Base-by-base conservation (phyloP, 73 alveolate species). In the Uronychia setigera region DNA sequence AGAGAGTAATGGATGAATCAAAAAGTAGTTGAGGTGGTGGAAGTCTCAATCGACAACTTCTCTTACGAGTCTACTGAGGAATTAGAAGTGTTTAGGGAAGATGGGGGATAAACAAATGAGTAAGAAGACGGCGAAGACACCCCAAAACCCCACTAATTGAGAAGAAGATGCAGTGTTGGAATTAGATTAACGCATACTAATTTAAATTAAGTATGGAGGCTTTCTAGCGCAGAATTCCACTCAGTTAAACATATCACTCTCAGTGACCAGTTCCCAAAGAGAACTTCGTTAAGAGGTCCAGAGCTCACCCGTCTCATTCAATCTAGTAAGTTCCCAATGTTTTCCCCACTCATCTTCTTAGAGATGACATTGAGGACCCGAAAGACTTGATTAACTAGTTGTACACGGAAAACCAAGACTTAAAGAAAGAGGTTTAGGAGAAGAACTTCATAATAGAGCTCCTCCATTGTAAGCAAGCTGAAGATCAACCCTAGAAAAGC, bases 201-300 rank as follows among this genome's bases (percentile, higher is more conserved):
- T 46, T 46, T 46, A 46, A 46, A 46, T 46, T 46, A 46, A 46
- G n/a, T 46, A 46, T 46, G 67, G 67, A 46, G 67, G 67, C 67
- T 46, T 46, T 46, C 19, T 19, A 46, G 19, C 5, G 67, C n/a
- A 46, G 67, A 46, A 19, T 46, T 11, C 67, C 67, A 11, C 67
- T 46, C 19, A 46, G n/a, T 19, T 11, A 46, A 19, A 46, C 67
- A 11, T 19, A 46, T 19, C n/a, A 46, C n/a, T 11, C n/a, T 5
- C n/a, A 5, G 19, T 11, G 67, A 19, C 67, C 67, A 11, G 67
- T 46, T 46, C 67, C 67, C n/a, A 5, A 46, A 5, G 67, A 46
- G 67, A 5, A 46, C n/a, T 46, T 46, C 67, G 19, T 19, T 5
- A 46, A 19, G 67, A 5, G 67, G n/a, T 11, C 5, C 67, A 46